Percentiles rank a stretch among this genome's conserved stretches.
These are phyloP conservation scores for Botrytis byssoidea DNA, from an alignment of 2,329 filamentous ascomycete genomes.

Conservation along the genomic window DNA sequence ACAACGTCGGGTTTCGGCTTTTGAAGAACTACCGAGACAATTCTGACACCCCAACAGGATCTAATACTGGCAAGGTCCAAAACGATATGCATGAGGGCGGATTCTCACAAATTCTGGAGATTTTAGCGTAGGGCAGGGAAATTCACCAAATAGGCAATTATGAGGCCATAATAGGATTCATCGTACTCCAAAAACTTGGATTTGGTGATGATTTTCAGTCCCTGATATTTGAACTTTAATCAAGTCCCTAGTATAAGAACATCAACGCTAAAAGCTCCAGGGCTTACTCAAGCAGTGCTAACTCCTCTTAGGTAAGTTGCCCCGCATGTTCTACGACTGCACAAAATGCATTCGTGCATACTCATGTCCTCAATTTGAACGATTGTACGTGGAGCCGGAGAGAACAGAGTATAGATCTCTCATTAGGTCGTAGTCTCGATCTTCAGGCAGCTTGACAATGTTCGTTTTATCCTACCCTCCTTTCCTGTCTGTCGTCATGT, in stretches of 20 bases:
- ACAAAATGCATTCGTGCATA: background rate
- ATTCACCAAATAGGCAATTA: background rate
- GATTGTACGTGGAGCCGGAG: background rate
- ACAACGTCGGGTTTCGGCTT: background rate
- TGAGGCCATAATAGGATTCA: background rate
- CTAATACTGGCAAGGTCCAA: background rate
- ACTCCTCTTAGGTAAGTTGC: background rate
- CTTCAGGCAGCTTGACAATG: background rate
- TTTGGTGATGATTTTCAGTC: background rate
- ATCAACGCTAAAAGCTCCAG: background rate
- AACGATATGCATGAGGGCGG: background rate
- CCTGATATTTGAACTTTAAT: background rate
- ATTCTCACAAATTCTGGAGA: background rate
- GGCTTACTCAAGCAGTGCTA: background rate
- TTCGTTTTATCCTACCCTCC: background rate
- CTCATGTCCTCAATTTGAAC: background rate
- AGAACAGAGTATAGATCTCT: background rate
- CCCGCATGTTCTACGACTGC: background rate
- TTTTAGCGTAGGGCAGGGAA: background rate
- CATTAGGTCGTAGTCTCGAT: background rate
- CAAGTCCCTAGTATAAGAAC: too few species aligned
- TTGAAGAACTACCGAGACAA: background rate
- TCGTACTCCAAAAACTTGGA: background rate
- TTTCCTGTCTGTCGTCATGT: background rate
- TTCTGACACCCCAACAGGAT: background rate